Percentiles rank a stretch among this genome's conserved stretches.
These are phyloP conservation scores for Tylopilus intermedius DNA, from an alignment of 768 basidiomycete genomes.

Conservation along the genomic window DNA sequence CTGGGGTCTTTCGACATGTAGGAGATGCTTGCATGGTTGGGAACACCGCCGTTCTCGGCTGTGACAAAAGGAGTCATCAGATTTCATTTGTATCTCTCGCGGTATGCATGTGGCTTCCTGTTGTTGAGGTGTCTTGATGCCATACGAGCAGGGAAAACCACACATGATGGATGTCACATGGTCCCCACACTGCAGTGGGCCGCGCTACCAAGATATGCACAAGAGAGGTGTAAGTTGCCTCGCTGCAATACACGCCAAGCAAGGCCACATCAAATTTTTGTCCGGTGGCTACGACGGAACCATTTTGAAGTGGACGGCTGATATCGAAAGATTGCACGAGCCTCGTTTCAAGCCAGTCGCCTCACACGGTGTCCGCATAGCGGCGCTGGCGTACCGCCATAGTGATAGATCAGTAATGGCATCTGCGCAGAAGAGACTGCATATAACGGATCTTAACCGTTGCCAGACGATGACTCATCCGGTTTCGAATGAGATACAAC, in stretches of 20 bases:
- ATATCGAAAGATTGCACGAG: conserved; percentile 16
- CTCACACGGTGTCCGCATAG: conserved; percentile 27
- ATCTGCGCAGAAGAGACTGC: conserved; percentile 32
- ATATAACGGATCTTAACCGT: conserved; percentile 37
- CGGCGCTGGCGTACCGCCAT: conserved; percentile 38
- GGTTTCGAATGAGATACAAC: conserved; percentile 38
- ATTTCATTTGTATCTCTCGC: conserved; percentile 36
- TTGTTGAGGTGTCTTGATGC: conserved; percentile 21
- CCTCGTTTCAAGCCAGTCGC: conserved; percentile 27
- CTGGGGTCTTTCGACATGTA: conserved; percentile 36
- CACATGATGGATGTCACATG: conserved; percentile 29
- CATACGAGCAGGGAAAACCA: conserved; percentile 28
- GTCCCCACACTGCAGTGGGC: conserved; percentile 30
- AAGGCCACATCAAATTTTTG: conserved; percentile 37
- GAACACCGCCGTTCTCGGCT: conserved; percentile 40
- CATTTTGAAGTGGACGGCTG: conserved; percentile 38
- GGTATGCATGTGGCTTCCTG: conserved; percentile 28
- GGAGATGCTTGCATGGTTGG: conserved; percentile 43
- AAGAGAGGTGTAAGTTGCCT: conserved; percentile 41
- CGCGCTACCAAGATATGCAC: conserved; percentile 20
- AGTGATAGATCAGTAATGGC: conserved; percentile 33
- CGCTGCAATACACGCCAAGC: conserved; percentile 32
- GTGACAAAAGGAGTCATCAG: conserved; percentile 38
- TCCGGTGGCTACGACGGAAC: conserved; percentile 46
- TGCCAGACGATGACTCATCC: conserved; percentile 24